These are phyloP conservation scores for Mycocentrospora acerina DNA, from an alignment of 2,329 filamentous ascomycete genomes.

Conservation along the genomic window DNA sequence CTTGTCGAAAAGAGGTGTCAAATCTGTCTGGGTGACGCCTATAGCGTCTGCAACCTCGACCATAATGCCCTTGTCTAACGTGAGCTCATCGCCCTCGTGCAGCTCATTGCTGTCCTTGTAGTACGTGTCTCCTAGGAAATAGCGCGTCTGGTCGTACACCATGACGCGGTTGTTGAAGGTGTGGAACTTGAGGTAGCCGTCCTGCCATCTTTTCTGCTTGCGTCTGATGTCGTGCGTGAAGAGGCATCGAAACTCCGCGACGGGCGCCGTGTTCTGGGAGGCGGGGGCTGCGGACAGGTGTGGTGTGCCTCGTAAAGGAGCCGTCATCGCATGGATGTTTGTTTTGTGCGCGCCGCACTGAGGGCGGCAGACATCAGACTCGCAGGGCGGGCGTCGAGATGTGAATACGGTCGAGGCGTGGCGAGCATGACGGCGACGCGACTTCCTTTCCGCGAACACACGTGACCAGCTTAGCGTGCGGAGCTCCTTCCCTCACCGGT, in stretches of 20 bases:
- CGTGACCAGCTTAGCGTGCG: no score
- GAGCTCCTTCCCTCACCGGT: not conserved
- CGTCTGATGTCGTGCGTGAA: constrained; percentile 82
- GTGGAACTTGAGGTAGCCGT: constrained; percentile 84
- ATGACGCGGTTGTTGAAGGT: constrained; percentile 89
- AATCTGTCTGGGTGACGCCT: constrained; percentile 73
- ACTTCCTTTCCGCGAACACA: not conserved
- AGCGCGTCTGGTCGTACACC: constrained; percentile 80
- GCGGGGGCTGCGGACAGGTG: constrained; percentile 43
- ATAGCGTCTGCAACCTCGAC: constrained; percentile 78
- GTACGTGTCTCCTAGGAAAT: constrained; percentile 82
- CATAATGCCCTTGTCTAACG: constrained; percentile 73
- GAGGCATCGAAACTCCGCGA: constrained; percentile 81
- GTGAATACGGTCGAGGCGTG: constrained; percentile 5
- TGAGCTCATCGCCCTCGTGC: constrained; percentile 78
- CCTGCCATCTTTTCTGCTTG: constrained; percentile 92
- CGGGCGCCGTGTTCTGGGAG: constrained; percentile 68
- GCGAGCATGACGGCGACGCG: constrained; percentile 5
- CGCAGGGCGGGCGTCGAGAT: not conserved
- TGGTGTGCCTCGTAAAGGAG: constrained; percentile 23
- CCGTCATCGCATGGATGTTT: constrained; percentile 24
- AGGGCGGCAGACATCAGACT: constrained; percentile 6
- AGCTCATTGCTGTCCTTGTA: constrained; percentile 71
- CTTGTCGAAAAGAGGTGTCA: constrained; percentile 74
- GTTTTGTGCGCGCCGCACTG: constrained; percentile 11